Base-by-base conservation (phyloP, 768 basidiomycete species). In the Mycena vitilis region DNA sequence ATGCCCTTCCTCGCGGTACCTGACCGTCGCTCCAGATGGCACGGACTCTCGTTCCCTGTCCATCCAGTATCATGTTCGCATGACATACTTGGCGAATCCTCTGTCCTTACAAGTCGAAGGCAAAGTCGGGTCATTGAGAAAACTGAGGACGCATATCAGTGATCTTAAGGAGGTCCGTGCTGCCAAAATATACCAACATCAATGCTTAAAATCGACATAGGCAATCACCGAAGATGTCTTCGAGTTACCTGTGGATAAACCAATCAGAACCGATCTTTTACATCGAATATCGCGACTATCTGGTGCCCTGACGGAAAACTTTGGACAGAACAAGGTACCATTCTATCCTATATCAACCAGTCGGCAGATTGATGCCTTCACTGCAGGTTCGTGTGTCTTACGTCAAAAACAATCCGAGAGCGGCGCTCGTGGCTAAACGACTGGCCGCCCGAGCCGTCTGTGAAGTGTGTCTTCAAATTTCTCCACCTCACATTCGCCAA, bases 281-380 rank as follows among this genome's bases (percentile, higher is more conserved):
- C 87, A 88, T 67, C 84, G 83, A 34, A 87, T 94, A 66, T 94
- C 93, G n/a, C 88, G 90, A 60, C 64, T 87, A 22, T 84, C 91
- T 9, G 88, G 87, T 51, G 92, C 89, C 5, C 89, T 89, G 70
- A 76, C 89, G 6, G 89, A 92, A 74, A 84, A 83, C 65, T 73
- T 82, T 34, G 84, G 83, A 48, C 78, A 80, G 60, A 84, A 85
- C 66, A 81, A 83, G 78, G 90, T 88, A 70, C 66, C 77, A 49
- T 49, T 57, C 51, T 44, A 62, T 54, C 59, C 2, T 30, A 30
- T 30, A 30, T 30, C 34, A 15, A 5, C 37, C 49, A 18, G 57
- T 63, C 37, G n/a, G 18, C 48, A 45, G 22, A 18, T 65, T 54
- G 54, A 62, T 5, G 38, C 18, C 51, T 62, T 60, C 65, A 68